Percentiles rank a stretch among this genome's conserved stretches.
Evolutionary conservation across 139 green algal genomes (phyloP).

Genomic region (Chlamydomonas eustigma): DNA sequence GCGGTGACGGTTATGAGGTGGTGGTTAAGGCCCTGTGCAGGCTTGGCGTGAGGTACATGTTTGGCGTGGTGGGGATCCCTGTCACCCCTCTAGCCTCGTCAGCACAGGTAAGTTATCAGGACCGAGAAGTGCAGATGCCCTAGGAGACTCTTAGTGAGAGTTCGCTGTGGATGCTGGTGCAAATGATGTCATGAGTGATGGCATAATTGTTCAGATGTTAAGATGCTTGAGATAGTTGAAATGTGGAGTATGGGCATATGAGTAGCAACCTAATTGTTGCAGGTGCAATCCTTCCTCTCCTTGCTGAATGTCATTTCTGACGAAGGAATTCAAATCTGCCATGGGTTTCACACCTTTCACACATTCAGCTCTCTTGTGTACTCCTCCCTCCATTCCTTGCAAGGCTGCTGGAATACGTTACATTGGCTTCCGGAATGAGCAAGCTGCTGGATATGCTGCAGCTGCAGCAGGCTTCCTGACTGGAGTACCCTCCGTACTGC

Average conservation of each 20-base stretch:
- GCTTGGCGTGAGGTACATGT: conserved; percentile 68
- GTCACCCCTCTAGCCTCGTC: conserved; percentile 74
- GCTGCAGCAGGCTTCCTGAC: conserved; percentile 67
- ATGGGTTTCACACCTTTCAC: too few relatives aligned
- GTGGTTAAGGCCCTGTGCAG: conserved; percentile 37
- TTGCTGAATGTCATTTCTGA: too few relatives aligned
- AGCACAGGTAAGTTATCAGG: conserved; percentile 33
- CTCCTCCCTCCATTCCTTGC: not conserved
- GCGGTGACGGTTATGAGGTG: conserved; percentile 43
- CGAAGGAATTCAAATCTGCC: too few relatives aligned
- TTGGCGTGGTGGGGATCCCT: conserved; percentile 79
- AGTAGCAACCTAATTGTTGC: too few relatives aligned
- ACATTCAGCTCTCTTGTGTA: not conserved
- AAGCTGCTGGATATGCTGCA: conserved; percentile 80
- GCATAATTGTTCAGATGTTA: too few relatives aligned
- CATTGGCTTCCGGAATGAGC: conserved; percentile 79
- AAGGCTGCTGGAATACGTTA: conserved; percentile 75
- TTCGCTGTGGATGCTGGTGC: too few relatives aligned
- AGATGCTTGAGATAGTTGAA: too few relatives aligned
- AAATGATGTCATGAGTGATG: too few relatives aligned
- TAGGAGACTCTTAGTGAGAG: too few relatives aligned
- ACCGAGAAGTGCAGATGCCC: not conserved
- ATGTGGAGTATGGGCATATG: too few relatives aligned
- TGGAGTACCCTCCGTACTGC: conserved; percentile 62
- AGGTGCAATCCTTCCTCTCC: too few relatives aligned